Evolutionary conservation across 2,329 filamentous ascomycete species (phyloP).

Genomic region (Septoria linicola): DNA sequence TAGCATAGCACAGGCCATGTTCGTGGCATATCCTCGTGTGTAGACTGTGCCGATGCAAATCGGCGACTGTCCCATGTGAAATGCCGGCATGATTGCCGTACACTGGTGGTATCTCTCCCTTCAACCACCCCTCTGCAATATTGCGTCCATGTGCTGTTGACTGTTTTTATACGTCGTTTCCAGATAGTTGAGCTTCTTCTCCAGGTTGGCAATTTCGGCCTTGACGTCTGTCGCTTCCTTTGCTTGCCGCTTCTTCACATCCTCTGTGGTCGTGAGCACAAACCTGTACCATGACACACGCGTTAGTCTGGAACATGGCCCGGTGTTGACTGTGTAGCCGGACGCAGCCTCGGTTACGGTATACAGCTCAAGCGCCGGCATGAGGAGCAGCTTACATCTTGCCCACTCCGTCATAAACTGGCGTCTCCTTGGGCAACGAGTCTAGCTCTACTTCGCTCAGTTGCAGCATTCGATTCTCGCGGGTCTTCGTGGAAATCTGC

Average conservation of each 20-base stretch:
- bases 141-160: constrained; percentile 83
- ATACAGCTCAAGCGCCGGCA: constrained; percentile 4
- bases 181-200: constrained; percentile 87
- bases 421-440: constrained; percentile 70
- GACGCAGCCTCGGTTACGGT: constrained; percentile 14
- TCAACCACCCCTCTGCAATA: constrained; percentile 58
- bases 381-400: constrained; percentile 69
- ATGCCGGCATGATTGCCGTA: too few species aligned
- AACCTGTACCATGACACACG: constrained; percentile 63
- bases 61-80: too few species aligned
- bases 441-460: constrained; percentile 81
- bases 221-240: constrained; percentile 73
- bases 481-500: constrained; percentile 80
- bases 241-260: constrained; percentile 73
- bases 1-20: too few species aligned
- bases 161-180: constrained; percentile 96
- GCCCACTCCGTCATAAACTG: constrained; percentile 90
- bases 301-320: constrained; percentile 18
- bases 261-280: constrained; percentile 69
- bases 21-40: too few species aligned
- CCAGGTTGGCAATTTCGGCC: constrained; percentile 73
- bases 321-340: constrained; percentile 9
- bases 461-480: constrained; percentile 84
- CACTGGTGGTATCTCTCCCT: too few species aligned
- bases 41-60: too few species aligned